phyloP scores from a whole-genome alignment of 2,329 filamentous ascomycete species.

The Trichoderma simmonsii region DNA sequence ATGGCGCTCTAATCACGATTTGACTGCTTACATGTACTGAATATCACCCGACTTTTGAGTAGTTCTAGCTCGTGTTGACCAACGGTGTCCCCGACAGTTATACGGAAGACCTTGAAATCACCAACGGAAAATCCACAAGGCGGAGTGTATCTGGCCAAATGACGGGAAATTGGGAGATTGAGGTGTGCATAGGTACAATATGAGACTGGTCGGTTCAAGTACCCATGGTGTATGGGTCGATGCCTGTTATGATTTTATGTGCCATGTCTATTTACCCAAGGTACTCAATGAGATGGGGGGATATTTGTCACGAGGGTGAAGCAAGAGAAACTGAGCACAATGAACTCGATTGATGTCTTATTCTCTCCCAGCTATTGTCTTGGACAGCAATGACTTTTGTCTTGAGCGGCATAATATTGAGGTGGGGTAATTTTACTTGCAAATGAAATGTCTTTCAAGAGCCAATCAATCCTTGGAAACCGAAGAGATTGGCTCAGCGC shows the following conservation, averaged over 20 bases:
- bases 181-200: not conserved
- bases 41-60: not conserved
- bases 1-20: not conserved
- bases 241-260: not conserved
- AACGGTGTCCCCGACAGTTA: not conserved
- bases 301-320: not conserved
- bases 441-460: constrained; percentile 13
- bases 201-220: not conserved
- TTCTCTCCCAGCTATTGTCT: not conserved
- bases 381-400: not conserved
- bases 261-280: no score
- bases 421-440: constrained; percentile 11
- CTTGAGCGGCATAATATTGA: constrained; percentile 14
- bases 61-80: not conserved
- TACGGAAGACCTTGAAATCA: not conserved
- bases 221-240: not conserved
- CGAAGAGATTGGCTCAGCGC: not conserved
- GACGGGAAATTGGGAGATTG: not conserved
- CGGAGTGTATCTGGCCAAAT: not conserved
- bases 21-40: not conserved
- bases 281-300: not conserved
- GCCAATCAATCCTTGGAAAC: not conserved
- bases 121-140: not conserved
- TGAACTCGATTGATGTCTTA: not conserved
- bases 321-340: not conserved